Conservation (phyloP, 192 early-diverging fungal species). For the Dimargaris cristalligena region DNA sequence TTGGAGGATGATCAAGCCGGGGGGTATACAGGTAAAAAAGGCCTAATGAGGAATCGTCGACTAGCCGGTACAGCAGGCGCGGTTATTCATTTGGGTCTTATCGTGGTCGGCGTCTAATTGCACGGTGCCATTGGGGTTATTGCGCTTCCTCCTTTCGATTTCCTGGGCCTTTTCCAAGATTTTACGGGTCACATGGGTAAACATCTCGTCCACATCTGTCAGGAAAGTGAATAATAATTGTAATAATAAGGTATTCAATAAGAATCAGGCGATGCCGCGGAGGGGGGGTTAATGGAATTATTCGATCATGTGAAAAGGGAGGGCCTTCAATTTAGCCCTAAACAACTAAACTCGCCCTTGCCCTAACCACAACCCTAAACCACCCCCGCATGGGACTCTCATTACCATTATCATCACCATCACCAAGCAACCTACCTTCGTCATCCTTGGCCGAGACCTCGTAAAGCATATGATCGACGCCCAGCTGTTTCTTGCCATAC, state of each 20-base stretch:
- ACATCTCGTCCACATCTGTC: constrained; percentile 9
- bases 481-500: constrained; percentile 9
- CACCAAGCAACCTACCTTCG: constrained; percentile 3
- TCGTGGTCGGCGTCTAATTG: constrained; percentile 9
- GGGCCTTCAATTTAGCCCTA: no score
- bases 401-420: no score
- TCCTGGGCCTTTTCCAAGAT: constrained; percentile 9
- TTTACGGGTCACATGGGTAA: constrained; percentile 6
- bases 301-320: no score
- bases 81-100: background rate
- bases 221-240: background rate
- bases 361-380: no score
- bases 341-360: no score
- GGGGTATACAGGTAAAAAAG: constrained; percentile 1
- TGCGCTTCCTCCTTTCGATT: constrained; percentile 11
- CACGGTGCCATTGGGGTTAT: constrained; percentile 9
- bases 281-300: no score
- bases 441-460: constrained; percentile 11
- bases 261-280: background rate
- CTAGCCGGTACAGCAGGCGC: constrained; percentile 1
- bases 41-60: no score
- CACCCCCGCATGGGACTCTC: no score
- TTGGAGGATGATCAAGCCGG: background rate
- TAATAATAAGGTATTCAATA: background rate
- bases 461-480: constrained; percentile 2